Evolutionary conservation across 2,329 filamentous ascomycete species (phyloP), one percentile per base, ranked within the genome.

Genomic region (Metarhizium anisopliae): DNA sequence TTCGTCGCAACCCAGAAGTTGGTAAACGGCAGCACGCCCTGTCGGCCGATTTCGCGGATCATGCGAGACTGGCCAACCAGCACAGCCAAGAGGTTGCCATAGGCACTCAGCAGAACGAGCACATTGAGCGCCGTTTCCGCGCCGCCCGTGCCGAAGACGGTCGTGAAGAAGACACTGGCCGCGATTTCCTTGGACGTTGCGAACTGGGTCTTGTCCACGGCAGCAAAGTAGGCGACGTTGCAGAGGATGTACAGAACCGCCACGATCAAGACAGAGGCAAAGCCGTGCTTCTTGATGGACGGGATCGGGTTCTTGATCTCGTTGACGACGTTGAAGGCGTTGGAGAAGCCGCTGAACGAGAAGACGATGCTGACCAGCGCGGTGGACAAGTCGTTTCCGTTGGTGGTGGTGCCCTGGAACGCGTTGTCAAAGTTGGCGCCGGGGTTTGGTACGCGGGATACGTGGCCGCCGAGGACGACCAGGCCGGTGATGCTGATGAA

Each of bases 301-400:
- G 0, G 83, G 83, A 58, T 83, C 79, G 73, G 60, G 30, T 38
- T 52, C 55, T 60, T 65, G 55, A 66, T 60, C 66, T 85, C 82
- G 53, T 83, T 83, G 56, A 81, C 78, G 3, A 85, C 74, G 58
- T 83, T 83, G 67, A 85, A 85, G 0, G 81, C 79, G 59, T 85
- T 85, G 11, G 74, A 68, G 58, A 77, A 85, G 1, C 82, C 82
- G 0, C 70, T 66, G 58, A 83, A 85, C 0, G 80, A 79, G 57
- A 83, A 84, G 32, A 80, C 75, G 52, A 85, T 79, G 54, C 77
- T 83, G 51, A 82, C 76, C 29, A 86, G 64, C 0, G 82, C 81
- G 56, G 76, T 63, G 0, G 72, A 64, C 0, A 73, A 57, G 29
- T 70, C 68, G 54, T 74, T 71, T 32, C 69, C 72, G 25, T 25